These are phyloP conservation scores for Starmerella vaccinii DNA, from an alignment of 805 yeast genomes.

Conservation along the genomic window DNA sequence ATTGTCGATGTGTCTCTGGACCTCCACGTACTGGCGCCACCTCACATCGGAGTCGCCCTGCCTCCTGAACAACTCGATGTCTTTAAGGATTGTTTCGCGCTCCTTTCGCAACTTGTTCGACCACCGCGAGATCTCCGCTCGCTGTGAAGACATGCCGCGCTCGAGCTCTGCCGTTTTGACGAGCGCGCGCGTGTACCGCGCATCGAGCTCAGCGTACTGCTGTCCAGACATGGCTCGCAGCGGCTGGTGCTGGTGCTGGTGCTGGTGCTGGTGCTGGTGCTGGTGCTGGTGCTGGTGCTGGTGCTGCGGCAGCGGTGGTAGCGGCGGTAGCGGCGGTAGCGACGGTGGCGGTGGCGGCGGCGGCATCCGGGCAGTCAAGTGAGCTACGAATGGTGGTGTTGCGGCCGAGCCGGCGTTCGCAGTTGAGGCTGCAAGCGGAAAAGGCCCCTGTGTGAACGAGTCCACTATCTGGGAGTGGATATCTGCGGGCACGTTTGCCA, in stretches of 20 bases:
- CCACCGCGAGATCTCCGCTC: background rate
- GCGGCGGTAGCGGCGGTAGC: no score
- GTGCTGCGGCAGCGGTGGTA: background rate
- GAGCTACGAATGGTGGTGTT: no score
- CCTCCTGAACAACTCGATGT: background rate
- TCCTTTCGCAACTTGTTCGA: background rate
- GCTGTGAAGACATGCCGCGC: background rate
- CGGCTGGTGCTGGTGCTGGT: no score
- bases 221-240: no score
- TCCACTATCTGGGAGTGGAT: conserved; percentile 1
- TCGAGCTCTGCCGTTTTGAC: background rate
- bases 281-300: no score
- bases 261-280: no score
- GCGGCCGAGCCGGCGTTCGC: no score
- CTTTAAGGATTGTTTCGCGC: background rate
- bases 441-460: background rate
- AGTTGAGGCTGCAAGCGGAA: no score
- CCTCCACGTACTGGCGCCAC: background rate
- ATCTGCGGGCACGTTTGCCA: background rate
- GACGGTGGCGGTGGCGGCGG: no score
- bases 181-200: background rate
- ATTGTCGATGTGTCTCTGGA: background rate
- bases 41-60: background rate
- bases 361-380: no score
- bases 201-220: no score